Evolutionary conservation across 208 protist genomes (phyloP), one percentile per base, ranked within the genome.

Genomic region (Leptomonas pyrrhocoris): DNA sequence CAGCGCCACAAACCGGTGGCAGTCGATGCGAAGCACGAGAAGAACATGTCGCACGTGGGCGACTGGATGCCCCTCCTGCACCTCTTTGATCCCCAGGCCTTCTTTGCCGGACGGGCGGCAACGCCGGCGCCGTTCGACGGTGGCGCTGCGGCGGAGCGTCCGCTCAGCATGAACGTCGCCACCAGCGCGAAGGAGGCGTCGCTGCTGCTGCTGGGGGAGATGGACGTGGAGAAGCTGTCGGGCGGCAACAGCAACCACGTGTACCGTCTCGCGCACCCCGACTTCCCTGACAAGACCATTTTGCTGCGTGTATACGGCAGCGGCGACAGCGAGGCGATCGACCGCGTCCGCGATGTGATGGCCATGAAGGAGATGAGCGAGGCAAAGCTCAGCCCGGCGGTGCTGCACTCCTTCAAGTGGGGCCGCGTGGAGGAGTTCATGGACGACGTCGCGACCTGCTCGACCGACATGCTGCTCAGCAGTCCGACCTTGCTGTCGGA

Each of bases 381-480:
- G 21, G 84, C 89, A 50, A 72, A 60, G 58, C 74, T 94, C 54
- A 85, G 86, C 51, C 89, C 89, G 12, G 80, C 80, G 8, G 71
- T 94, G 62, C 83, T 94, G 67, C 86, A 93, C 72, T 90, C 77
- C 62, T 94, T 93, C 49, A 76, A 79, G 58, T 94, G 89, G 87
- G 89, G 89, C 16, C 86, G 89, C 38, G 89, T 94, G 23, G 89
- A 94, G 82, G 84, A 94, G 75, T 94, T 89, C 68, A 90, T 94
- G 82, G 79, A 86, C 61, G 72, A 82, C 31, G 74, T 88, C 18
- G 77, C 79, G 42, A 94, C 86, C 18, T 86, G 84, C 73, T 89
- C 86, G 28, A 94, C 89, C 21, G 86, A 92, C 42, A 93, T 92
- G 89, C 77, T 94, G 45, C 66, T 92, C 27, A 73, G 62, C 25